Evolutionary conservation across 2,329 filamentous ascomycete species (phyloP).

Genomic region (Alternaria sp.): DNA sequence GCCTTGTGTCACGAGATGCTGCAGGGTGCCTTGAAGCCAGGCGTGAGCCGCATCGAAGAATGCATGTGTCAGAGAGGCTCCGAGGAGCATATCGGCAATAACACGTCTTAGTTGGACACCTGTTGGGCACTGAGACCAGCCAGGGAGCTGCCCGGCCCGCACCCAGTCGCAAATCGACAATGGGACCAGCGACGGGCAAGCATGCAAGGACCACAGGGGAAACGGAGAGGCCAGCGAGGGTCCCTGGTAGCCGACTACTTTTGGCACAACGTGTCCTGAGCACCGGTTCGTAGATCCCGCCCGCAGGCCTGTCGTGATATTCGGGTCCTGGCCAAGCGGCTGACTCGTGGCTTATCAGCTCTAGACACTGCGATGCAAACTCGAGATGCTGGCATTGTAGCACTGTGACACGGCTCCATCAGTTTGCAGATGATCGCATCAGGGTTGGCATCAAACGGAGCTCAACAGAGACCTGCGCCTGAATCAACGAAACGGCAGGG

Average conservation of each 20-base stretch:
- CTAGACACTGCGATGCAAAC: neutral
- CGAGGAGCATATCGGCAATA: constrained; percentile 9
- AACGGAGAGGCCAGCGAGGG: constrained; percentile 22
- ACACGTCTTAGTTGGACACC: constrained; percentile 6
- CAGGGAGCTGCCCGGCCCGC: constrained; percentile 41
- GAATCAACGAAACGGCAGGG: constrained; percentile 26
- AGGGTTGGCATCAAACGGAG: neutral
- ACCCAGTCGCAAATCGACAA: constrained; percentile 47
- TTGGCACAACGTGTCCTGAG: constrained; percentile 46
- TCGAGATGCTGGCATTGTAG: neutral
- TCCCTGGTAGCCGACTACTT: constrained; percentile 36
- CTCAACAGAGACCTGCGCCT: constrained; percentile 1
- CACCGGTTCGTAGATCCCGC: constrained; percentile 49
- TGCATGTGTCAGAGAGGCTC: constrained; percentile 10
- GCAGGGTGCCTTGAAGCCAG: constrained; percentile 16
- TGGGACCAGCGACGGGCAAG: constrained; percentile 24
- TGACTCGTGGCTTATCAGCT: constrained; percentile 13
- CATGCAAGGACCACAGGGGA: constrained; percentile 23
- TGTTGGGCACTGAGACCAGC: constrained; percentile 20
- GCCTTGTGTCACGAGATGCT: constrained; percentile 21
- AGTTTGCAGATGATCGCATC: neutral
- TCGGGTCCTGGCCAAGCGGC: constrained; percentile 13
- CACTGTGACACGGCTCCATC: neutral
- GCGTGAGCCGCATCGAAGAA: constrained; percentile 19
- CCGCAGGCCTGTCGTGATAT: constrained; percentile 30